phyloP scores from a whole-genome alignment of 805 yeast species.

The Teunomyces lycoperdinae region DNA sequence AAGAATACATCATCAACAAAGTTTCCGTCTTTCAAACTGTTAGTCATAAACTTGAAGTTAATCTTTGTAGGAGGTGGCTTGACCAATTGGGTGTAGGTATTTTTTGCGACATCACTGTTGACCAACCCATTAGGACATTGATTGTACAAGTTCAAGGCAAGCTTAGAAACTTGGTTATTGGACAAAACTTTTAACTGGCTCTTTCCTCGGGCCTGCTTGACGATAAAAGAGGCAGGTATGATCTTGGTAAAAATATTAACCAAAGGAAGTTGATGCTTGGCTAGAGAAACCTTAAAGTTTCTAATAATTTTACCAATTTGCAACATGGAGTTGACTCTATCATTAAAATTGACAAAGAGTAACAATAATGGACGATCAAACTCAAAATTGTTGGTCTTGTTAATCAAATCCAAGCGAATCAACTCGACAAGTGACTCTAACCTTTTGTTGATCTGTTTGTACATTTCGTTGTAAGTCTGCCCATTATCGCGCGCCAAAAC shows the following conservation, averaged over 20 bases:
- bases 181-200: conserved; percentile 25
- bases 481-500: conserved; percentile 20
- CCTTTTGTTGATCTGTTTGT: conserved; percentile 27
- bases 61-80: conserved; percentile 36
- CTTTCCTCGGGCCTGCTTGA: conserved; percentile 17
- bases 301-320: conserved; percentile 47
- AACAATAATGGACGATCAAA: conserved; percentile 49
- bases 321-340: conserved; percentile 42
- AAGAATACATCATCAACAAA: conserved; percentile 68
- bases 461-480: conserved; percentile 23
- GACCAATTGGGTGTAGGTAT: conserved; percentile 31
- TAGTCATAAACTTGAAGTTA: conserved; percentile 33
- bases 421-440: conserved; percentile 33
- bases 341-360: conserved; percentile 47
- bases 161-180: conserved; percentile 35
- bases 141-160: conserved; percentile 58
- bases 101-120: conserved; percentile 10
- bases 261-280: conserved; percentile 39
- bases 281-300: conserved; percentile 39
- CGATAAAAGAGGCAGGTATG: conserved; percentile 27
- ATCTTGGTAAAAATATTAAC: conserved; percentile 38
- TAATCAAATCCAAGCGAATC: conserved; percentile 37
- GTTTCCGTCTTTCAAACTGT: conserved; percentile 17
- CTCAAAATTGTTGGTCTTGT: conserved; percentile 39
- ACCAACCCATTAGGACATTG: conserved; percentile 41